phyloP scores from a whole-genome alignment of 78 protist genomes.

The Bodo saltans region DNA sequence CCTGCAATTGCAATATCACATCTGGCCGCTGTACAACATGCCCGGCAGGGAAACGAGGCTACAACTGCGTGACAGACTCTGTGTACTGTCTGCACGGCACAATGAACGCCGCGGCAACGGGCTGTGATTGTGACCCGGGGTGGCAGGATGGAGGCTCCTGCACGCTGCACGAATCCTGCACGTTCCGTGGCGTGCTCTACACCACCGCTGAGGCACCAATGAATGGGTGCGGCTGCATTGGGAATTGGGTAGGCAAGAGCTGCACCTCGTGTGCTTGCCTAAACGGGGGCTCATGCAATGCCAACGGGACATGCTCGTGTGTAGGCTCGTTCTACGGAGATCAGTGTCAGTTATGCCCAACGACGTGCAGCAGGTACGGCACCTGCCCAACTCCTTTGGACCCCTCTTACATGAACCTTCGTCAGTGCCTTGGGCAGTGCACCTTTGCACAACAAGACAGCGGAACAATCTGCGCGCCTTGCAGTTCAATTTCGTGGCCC shows the following conservation, averaged over 20 bases:
- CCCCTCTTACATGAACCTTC: background rate
- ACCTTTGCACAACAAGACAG: background rate
- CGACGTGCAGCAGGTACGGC: background rate
- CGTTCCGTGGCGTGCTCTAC: background rate
- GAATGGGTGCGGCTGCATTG: background rate
- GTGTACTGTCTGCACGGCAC: background rate
- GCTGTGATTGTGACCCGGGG: background rate
- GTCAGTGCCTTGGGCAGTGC: background rate
- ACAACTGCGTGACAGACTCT: too few species aligned
- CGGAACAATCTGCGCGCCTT: background rate
- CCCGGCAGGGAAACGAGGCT: too few species aligned
- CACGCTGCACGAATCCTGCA: background rate
- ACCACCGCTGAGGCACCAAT: background rate
- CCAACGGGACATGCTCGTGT: background rate
- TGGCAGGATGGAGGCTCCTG: background rate
- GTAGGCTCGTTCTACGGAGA: background rate
- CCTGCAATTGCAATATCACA: too few species aligned
- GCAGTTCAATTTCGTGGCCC: background rate
- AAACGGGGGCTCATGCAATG: background rate
- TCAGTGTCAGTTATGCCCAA: background rate
- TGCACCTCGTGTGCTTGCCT: background rate
- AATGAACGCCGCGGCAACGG: background rate
- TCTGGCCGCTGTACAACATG: too few species aligned
- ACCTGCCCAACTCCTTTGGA: background rate
- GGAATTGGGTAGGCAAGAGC: background rate